Evolutionary conservation across 305 asterid genomes (phyloP), one percentile per base, ranked within the genome.

Genomic region (Rubia balearica): DNA sequence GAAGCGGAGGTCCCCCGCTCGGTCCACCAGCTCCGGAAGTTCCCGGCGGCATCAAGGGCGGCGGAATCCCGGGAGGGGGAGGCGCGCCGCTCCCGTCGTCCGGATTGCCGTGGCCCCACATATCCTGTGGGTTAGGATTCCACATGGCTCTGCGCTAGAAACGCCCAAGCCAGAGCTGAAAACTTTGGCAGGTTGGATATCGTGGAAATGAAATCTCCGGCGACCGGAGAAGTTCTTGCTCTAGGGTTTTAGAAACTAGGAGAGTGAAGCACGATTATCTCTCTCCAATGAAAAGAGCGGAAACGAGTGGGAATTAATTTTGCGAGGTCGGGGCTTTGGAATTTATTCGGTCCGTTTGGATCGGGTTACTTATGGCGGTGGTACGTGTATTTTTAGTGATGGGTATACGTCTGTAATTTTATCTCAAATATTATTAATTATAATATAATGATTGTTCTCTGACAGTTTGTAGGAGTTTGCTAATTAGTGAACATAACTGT

Each of bases 61-160:
- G 91, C 19, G 64, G 64, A n/a, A 68, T 86, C n/a, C 96, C 96
- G 40, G 96, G 98, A 60, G 96, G 96, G 43, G 73, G 73, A 7
- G 76, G 57, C 69, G 92, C 89, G 53, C 74, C 69, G 41, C 55
- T 73, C 43, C 77, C 71, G 4, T 10, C 60, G 22, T 57, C 65
- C 27, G 40, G 48, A 48, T 62, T 14, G 38, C 53, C 62, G 21
- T 61, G 62, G 12, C 56, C 65, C 74, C 71, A 63, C 71, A 68
- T 42, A 45, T 68, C 77, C 46, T 77, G 75, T 30, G 65, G 14
- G 41, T 76, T 76, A 16, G 70, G 73, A 30, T 72, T 22, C 77
- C 81, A 77, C 81, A 77, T 77, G 2, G 19, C 56, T 61, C 8
- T 6, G 13, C 30, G 12, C 61, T 48, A 30, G 43, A 59, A 61